Base-by-base conservation (phyloP, 2,329 filamentous ascomycete genomes). In the Scedosporium apiospermum region DNA sequence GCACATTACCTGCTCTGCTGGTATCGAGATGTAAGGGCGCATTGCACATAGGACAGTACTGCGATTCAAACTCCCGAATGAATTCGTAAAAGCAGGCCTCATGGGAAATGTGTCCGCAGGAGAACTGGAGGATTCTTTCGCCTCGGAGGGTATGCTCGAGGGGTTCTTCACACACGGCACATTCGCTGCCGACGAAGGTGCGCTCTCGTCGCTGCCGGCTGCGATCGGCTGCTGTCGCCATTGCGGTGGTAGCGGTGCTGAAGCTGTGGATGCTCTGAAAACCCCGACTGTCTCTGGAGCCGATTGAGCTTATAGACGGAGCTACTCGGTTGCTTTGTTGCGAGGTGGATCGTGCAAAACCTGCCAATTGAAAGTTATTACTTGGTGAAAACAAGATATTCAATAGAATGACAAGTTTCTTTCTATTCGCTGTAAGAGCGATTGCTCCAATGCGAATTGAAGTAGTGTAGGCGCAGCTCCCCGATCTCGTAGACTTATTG, bases 11-110 rank as follows among this genome's bases (percentile, higher is more conserved):
- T 64, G 92, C 92, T 66, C 95, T 85, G 73, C 91, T 96, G 6
- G 92, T 95, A 75, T 99, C 95, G 53, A 99, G 80, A 65, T 93
- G 91, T 61, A 99, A 78, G 21, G 95, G 92, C 66, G 93, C 90
- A 78, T 96, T 89, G 76, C 95, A 99, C 67, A 90, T 89, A 30
- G 95, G 95, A 76, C 95, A 99, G 71, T 91, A 93, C 70, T 98
- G 92, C 61, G 90, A 90, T 68, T 98, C 93, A 64, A 93, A 90
- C 71, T 97, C 93, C 70, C 91, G 90, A 69, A 99, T 96, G 72
- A 96, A 97, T 75, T 99, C 95, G 77, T 98, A 98, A 73, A 99
- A 98, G 76, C 95, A 99, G 42, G 93, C 95, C 75, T 98, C 95
- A 73, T 99, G 95, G 10, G 93, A 92, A 64, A 99, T 93, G 75